phyloP scores from a whole-genome alignment of 768 basidiomycete genomes.

The Plicaturopsis crispa region DNA sequence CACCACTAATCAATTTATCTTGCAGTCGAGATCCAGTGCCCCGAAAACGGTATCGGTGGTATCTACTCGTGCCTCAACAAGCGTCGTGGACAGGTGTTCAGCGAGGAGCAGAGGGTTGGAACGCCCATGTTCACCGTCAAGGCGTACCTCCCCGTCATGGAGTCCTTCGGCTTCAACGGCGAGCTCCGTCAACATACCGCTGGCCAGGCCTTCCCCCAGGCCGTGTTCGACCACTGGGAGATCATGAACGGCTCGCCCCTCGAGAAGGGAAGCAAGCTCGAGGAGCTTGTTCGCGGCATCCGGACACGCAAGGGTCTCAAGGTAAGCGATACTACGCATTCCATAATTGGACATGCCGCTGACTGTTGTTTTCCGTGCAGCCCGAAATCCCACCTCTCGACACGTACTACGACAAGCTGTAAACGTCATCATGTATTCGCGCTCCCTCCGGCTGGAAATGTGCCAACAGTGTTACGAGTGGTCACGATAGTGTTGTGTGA shows the following conservation, averaged over 20 bases:
- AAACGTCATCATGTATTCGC: too few species aligned
- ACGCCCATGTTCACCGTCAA: conserved; percentile 99
- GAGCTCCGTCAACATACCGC: conserved; percentile 87
- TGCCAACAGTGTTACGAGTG: too few species aligned
- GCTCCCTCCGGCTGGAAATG: too few species aligned
- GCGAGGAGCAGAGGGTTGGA: conserved; percentile 92
- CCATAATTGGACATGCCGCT: background rate
- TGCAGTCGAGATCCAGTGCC: conserved; percentile 94
- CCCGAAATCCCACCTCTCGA: conserved; percentile 85
- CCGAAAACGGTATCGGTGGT: conserved; percentile 95
- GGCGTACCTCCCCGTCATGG: conserved; percentile 87
- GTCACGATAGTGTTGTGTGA: too few species aligned
- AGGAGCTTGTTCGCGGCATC: conserved; percentile 75
- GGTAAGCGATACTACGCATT: conserved; percentile 28
- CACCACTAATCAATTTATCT: conserved; percentile 8
- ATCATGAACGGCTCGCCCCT: conserved; percentile 78
- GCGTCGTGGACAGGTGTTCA: conserved; percentile 97
- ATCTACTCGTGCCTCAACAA: conserved; percentile 93
- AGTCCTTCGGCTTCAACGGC: conserved; percentile 97
- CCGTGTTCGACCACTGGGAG: conserved; percentile 92
- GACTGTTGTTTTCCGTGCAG: conserved; percentile 28
- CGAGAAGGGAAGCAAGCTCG: conserved; percentile 89
- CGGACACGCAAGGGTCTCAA: conserved; percentile 95
- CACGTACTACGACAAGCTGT: conserved; percentile 92
- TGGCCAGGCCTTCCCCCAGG: conserved; percentile 98